A percentile compares a stretch with the other conserved stretches of the same genome.
Conservation (phyloP, 2,329 filamentous ascomycete species). For the Monilinia vaccinii-corymbosi region DNA sequence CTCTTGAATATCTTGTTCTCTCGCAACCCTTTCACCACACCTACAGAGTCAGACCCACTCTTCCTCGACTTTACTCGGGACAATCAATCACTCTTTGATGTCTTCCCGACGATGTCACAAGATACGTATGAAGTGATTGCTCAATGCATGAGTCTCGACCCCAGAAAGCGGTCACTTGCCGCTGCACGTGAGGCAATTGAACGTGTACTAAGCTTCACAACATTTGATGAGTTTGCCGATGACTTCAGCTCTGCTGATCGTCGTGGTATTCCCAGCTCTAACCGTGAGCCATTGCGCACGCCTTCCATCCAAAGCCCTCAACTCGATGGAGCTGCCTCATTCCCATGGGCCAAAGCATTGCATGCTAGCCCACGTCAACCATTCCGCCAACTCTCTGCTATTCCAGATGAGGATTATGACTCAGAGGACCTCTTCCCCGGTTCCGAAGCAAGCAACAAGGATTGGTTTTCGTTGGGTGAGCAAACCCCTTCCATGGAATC, state of each 20-base stretch:
- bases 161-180: constrained; percentile 73
- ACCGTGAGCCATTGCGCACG: constrained; percentile 90
- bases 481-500: constrained; percentile 78
- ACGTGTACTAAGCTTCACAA: constrained; percentile 84
- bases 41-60: constrained; percentile 80
- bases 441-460: constrained; percentile 58
- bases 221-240: constrained; percentile 80
- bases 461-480: constrained; percentile 70
- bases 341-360: constrained; percentile 90
- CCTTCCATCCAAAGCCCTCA: constrained; percentile 87
- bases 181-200: constrained; percentile 70
- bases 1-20: constrained; percentile 94
- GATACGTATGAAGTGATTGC: constrained; percentile 93
- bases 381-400: constrained; percentile 78
- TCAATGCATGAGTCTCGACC: constrained; percentile 85
- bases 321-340: constrained; percentile 73
- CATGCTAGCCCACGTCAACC: constrained; percentile 63
- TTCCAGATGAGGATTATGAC: constrained; percentile 70
- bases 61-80: constrained; percentile 91
- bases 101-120: constrained; percentile 97
- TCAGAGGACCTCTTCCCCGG: constrained; percentile 74
- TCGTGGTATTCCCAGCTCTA: constrained; percentile 70
- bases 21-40: constrained; percentile 88
- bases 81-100: constrained; percentile 92
- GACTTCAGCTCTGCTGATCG: constrained; percentile 85